phyloP scores from a whole-genome alignment of 208 protist species.

The Herpetomonas muscarum region DNA sequence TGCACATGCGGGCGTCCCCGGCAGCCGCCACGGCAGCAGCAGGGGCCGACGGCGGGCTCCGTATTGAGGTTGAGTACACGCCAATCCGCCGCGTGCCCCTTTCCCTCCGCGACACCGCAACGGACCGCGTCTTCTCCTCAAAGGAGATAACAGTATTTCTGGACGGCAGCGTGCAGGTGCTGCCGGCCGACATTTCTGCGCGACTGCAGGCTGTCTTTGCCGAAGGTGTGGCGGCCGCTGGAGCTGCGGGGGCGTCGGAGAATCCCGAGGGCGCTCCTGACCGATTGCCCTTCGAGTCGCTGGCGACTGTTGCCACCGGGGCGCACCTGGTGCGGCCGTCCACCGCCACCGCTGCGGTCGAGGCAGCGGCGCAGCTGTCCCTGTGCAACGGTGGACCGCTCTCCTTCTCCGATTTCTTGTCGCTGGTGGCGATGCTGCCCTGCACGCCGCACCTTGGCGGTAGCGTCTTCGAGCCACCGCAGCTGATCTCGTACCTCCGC shows the following conservation, averaged over 20 bases:
- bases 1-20: not conserved
- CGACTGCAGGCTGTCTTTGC: slow-evolving; percentile 3
- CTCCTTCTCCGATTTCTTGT: not conserved
- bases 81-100: slow-evolving; percentile 18
- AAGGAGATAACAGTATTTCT: not conserved
- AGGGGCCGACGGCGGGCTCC: no score
- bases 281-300: no score
- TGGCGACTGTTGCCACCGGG: no score
- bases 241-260: no score
- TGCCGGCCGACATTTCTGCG: slow-evolving; percentile 1
- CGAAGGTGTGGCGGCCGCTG: no score
- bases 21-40: not conserved
- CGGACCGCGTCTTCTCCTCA: slow-evolving; percentile 12
- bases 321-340: not conserved
- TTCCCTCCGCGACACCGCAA: slow-evolving; percentile 20
- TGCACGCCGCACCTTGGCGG: slow-evolving; percentile 1
- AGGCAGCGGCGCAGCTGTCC: not conserved
- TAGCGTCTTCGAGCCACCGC: not conserved
- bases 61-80: slow-evolving; percentile 19
- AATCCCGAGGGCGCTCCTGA: no score
- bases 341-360: no score
- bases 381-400: not conserved
- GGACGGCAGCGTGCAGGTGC: slow-evolving; percentile 5
- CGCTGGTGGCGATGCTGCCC: not conserved
- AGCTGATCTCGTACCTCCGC: not conserved